These are phyloP conservation scores for Suillus weaverae DNA, from an alignment of 768 basidiomycete species.

Conservation along the genomic window DNA sequence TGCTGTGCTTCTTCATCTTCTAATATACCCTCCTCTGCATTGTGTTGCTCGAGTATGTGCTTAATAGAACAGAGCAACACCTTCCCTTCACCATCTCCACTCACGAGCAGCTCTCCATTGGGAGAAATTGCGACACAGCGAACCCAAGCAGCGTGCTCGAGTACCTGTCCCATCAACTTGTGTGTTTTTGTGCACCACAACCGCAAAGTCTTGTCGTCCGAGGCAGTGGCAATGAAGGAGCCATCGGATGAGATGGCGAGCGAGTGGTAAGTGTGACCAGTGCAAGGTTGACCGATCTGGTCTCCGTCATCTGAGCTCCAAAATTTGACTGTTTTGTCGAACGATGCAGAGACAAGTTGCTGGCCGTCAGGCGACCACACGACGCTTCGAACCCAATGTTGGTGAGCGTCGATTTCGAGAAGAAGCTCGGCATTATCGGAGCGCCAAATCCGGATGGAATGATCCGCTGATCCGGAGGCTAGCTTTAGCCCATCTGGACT, in stretches of 20 bases:
- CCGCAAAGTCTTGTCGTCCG: constrained; percentile 29
- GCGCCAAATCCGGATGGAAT: constrained; percentile 10
- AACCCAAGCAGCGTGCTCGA: constrained; percentile 27
- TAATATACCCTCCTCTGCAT: neutral
- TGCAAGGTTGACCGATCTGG: constrained; percentile 32
- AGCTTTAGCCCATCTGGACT: constrained; percentile 13
- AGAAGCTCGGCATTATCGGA: neutral
- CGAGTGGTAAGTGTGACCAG: constrained; percentile 28
- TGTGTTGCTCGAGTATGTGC: neutral
- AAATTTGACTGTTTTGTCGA: constrained; percentile 25
- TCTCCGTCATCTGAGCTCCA: constrained; percentile 30
- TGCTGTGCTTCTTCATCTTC: neutral
- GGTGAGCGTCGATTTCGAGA: neutral
- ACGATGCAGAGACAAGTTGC: constrained; percentile 14
- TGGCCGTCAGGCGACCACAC: constrained; percentile 25
- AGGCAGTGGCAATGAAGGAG: constrained; percentile 33
- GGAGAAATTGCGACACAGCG: constrained; percentile 33
- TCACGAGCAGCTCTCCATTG: constrained; percentile 27
- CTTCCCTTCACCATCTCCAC: constrained; percentile 25
- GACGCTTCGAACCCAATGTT: constrained; percentile 28
- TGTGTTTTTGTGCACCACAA: constrained; percentile 30
- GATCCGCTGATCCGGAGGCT: constrained; percentile 14
- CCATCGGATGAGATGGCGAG: constrained; percentile 34
- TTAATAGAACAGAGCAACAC: neutral
- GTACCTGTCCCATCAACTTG: constrained; percentile 17